Evolutionary conservation across 805 yeast species (phyloP).

Genomic region (Ogataea sp.): DNA sequence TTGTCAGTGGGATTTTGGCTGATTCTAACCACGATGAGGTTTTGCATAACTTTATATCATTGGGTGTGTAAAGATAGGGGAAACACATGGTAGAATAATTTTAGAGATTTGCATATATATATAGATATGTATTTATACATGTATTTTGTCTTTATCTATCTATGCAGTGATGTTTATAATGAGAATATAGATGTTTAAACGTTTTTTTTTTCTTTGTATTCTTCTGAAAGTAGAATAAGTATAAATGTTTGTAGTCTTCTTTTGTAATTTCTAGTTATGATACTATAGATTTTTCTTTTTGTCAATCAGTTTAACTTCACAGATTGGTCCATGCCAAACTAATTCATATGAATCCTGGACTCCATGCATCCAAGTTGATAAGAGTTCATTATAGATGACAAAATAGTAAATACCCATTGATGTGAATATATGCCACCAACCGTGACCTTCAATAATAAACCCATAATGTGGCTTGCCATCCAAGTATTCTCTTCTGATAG

Average conservation of each 20-base stretch:
- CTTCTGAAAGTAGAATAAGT: constrained; percentile 1
- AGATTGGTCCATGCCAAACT: constrained; percentile 48
- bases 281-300: constrained; percentile 1
- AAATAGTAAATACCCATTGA: constrained; percentile 86
- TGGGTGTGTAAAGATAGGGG: no score
- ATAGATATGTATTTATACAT: no score
- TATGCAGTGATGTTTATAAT: no score
- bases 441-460: constrained; percentile 81
- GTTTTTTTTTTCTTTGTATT: no score
- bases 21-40: no score
- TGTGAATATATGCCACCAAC: constrained; percentile 94
- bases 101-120: no score
- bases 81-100: no score
- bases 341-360: constrained; percentile 47
- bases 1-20: constrained; percentile 3
- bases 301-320: constrained; percentile 33
- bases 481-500: constrained; percentile 43
- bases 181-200: no score
- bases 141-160: no score
- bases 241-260: neutral
- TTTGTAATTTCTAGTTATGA: neutral
- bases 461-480: constrained; percentile 74
- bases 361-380: constrained; percentile 59
- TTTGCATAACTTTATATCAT: no score
- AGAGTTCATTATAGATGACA: constrained; percentile 68